These are phyloP conservation scores for Bathelium albidoporum DNA, from an alignment of 495 filamentous ascomycete genomes.

Conservation along the genomic window DNA sequence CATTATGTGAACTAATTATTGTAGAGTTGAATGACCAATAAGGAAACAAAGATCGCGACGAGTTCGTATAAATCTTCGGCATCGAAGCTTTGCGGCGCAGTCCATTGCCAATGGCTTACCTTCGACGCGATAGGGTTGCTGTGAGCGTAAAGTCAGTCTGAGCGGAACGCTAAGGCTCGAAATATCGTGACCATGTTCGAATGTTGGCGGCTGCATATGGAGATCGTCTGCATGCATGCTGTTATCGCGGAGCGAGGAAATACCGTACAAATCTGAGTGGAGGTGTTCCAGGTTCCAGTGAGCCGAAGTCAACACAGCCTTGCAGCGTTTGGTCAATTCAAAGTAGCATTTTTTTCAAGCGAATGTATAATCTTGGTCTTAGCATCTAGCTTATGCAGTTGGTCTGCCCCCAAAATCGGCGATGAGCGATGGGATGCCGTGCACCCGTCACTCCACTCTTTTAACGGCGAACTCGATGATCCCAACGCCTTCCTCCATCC, in stretches of 20 bases:
- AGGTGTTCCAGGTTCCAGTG: no score
- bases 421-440: neutral
- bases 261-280: neutral
- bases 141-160: neutral
- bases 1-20: no score
- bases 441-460: conserved; percentile 1
- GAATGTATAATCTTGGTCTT: neutral
- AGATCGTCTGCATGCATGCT: neutral
- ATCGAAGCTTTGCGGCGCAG: neutral
- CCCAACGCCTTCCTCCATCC: conserved; percentile 1
- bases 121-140: neutral
- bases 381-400: neutral
- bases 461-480: conserved; percentile 6
- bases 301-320: no score
- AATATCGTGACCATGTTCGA: neutral
- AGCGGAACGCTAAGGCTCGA: neutral
- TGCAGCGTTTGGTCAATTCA: no score
- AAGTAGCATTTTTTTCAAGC: no score
- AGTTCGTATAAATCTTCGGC: neutral
- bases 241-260: no score
- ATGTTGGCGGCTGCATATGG: neutral
- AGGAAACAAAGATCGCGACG: neutral
- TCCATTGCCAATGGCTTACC: neutral
- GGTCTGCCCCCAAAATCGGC: neutral
- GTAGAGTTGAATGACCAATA: neutral